Base-by-base conservation (phyloP, 1,139 yeast species). In the Yamadazyma jaroonii region DNA sequence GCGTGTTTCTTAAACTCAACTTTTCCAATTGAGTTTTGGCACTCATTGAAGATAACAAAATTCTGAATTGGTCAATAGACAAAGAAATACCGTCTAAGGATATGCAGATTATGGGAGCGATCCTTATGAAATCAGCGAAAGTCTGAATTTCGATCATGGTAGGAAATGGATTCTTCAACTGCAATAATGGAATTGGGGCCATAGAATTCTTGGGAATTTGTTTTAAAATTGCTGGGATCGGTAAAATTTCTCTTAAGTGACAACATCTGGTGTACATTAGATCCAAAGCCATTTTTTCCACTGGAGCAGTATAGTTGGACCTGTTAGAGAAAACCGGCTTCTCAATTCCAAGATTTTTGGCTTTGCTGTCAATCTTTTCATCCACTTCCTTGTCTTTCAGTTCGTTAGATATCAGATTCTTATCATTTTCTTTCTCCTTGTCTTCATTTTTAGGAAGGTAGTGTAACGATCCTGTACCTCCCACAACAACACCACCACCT, bases 401-500 rank as follows among this genome's bases (percentile, higher is more conserved):
- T 3, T 49, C 50, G 9, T 12, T 3, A 7, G 8, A 12, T 9
- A 15, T 28, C 6, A 9, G 6, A 6, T 31, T 24, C 4, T 26
- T 17, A 9, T 48, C 43, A 3, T 46, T 48, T 28, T 42, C 46
- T 13, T 42, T 44, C 4, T 4, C 6, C 6, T 46, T 41, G 8
- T 44, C 50, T 17, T 17, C 20, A 17, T 4, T 17, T n/a, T 32
- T 35, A 13, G 36, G 55, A 11, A 54, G 38, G 42, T 67, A 53
- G 32, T 74, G 77, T 37, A 82, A 60, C 31, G 84, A 80, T 0
- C 87, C 88, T 4, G 85, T 68, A 1, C 94, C 94, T 23, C 94
- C 94, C 26, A 84, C 90, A 3, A 84, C 88, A 14, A 84, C 68
- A 12, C 92, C 92, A n/a, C 83, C 79, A 20, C 83, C 82, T 15